phyloP scores from a whole-genome alignment of 208 protist species.

The Leishmania major region DNA sequence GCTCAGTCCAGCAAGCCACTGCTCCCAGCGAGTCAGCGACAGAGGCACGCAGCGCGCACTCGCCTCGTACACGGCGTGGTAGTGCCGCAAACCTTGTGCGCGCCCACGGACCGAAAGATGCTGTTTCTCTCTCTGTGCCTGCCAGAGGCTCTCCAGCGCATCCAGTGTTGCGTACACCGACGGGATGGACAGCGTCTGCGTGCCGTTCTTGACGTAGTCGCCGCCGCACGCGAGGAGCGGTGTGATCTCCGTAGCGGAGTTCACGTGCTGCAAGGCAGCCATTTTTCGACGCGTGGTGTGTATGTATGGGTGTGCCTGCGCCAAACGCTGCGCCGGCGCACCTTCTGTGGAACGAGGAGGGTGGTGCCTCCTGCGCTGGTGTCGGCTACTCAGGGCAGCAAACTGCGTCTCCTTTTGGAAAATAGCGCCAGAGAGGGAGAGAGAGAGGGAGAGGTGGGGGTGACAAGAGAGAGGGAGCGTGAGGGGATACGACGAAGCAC shows the following conservation, averaged over 20 bases:
- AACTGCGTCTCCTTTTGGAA: background rate
- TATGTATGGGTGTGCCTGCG: background rate
- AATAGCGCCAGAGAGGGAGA: no score
- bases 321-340: background rate
- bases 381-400: background rate
- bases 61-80: slow-evolving; percentile 37
- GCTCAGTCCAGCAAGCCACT: slow-evolving; percentile 37
- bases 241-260: slow-evolving; percentile 17
- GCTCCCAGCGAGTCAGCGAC: slow-evolving; percentile 27
- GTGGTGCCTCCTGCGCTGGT: background rate
- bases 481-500: no score
- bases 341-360: background rate
- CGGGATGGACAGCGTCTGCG: slow-evolving; percentile 16
- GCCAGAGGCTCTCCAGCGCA: slow-evolving; percentile 22
- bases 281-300: background rate
- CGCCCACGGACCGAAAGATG: slow-evolving; percentile 4
- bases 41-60: slow-evolving; percentile 37
- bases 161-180: slow-evolving; percentile 21
- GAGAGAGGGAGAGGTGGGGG: background rate
- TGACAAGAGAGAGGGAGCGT: background rate
- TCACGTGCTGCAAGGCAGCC: slow-evolving; percentile 16
- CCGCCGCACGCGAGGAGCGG: slow-evolving; percentile 17
- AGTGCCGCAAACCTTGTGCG: slow-evolving; percentile 35
- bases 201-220: slow-evolving; percentile 22
- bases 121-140: background rate